phyloP scores from a whole-genome alignment of 2,329 filamentous ascomycete species.

The Seiridium cupressi region DNA sequence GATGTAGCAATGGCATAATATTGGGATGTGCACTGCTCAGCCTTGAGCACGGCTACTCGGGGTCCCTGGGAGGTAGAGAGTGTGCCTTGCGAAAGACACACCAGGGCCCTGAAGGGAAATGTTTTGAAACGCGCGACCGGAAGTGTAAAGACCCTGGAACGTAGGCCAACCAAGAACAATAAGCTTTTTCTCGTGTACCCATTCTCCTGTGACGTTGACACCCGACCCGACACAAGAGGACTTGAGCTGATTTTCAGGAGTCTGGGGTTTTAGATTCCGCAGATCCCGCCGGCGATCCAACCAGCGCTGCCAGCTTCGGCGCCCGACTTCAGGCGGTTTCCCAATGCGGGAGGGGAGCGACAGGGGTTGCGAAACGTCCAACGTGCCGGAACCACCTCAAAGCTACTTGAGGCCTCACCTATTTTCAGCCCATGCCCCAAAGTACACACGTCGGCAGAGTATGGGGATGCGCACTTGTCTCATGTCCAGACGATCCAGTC shows the following conservation, averaged over 20 bases:
- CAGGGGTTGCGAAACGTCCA: slow-evolving; percentile 11
- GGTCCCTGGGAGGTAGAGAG: neutral
- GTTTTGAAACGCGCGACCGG: neutral
- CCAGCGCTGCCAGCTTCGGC: neutral
- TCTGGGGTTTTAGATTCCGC: neutral
- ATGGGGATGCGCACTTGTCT: slow-evolving; percentile 1
- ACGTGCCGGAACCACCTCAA: slow-evolving; percentile 3
- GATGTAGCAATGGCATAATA: neutral
- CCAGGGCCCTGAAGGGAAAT: neutral
- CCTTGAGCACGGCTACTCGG: neutral
- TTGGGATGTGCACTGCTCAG: slow-evolving; percentile 2
- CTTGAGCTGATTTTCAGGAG: neutral
- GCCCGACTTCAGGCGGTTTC: neutral
- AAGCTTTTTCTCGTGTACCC: neutral
- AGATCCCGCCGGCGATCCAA: slow-evolving; percentile 1
- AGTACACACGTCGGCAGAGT: neutral
- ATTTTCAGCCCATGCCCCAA: neutral
- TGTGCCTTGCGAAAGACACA: slow-evolving; percentile 1
- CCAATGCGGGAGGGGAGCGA: neutral
- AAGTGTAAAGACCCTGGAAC: neutral
- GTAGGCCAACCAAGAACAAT: neutral
- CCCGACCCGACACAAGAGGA: neutral
- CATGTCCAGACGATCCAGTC: neutral
- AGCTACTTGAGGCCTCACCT: neutral
- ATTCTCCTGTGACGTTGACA: neutral